phyloP scores from a whole-genome alignment of 2,329 filamentous ascomycete species.

The Penicillium sp. region DNA sequence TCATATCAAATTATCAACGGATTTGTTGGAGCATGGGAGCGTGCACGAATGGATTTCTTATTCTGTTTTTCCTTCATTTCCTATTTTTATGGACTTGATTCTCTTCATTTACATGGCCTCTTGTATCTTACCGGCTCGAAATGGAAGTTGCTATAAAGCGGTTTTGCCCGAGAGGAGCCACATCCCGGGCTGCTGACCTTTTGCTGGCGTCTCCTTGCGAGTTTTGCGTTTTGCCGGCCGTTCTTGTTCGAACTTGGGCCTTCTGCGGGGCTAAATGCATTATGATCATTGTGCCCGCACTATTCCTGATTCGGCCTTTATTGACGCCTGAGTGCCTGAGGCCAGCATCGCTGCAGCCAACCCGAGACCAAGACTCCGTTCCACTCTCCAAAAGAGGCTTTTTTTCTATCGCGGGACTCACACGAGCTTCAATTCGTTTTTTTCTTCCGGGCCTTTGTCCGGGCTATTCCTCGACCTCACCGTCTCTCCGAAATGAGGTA shows the following conservation, averaged over 20 bases:
- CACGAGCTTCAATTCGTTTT: conserved; percentile 29
- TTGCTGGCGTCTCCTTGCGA: background rate
- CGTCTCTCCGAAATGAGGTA: conserved; percentile 37
- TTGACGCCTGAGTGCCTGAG: conserved; percentile 23
- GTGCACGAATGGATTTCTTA: conserved; percentile 2
- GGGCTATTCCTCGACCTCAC: conserved; percentile 20
- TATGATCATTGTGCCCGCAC: conserved; percentile 10
- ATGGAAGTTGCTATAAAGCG: conserved; percentile 5
- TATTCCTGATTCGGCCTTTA: conserved; percentile 24
- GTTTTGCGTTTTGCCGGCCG: background rate
- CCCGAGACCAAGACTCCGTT: conserved; percentile 31
- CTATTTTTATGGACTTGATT: background rate
- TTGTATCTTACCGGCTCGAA: conserved; percentile 2
- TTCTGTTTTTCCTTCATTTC: background rate
- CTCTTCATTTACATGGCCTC: background rate
- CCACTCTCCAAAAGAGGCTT: conserved; percentile 38
- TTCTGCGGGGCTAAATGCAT: conserved; percentile 3
- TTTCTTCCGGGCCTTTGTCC: conserved; percentile 22
- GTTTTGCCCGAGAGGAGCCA: conserved; percentile 2
- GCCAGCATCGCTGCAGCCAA: conserved; percentile 23
- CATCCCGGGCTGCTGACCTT: conserved; percentile 2
- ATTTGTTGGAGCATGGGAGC: background rate
- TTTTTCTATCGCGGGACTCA: conserved; percentile 38
- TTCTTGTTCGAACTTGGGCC: background rate
- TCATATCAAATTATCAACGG: conserved; percentile 1